phyloP scores from a whole-genome alignment of 768 basidiomycete species.

The Leccinum boreale region DNA sequence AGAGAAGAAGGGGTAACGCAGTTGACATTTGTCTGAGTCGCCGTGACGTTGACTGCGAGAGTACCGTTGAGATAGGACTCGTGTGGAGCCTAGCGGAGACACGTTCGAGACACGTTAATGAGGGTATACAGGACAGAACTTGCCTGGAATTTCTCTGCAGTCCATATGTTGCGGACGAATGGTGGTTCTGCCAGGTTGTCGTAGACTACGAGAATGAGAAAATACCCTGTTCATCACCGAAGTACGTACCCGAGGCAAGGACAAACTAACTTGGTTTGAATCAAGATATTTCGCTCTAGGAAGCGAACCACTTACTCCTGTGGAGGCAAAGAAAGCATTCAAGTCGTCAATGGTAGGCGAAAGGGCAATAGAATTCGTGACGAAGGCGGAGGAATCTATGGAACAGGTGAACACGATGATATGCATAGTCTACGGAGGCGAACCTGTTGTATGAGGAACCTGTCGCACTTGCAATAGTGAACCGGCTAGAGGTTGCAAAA shows the following conservation, averaged over 20 bases:
- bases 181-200: slow-evolving; percentile 52
- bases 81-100: slow-evolving; percentile 38
- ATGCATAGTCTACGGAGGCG: slow-evolving; percentile 8
- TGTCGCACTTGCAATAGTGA: slow-evolving; percentile 29
- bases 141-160: slow-evolving; percentile 52
- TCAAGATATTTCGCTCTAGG: not conserved
- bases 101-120: not conserved
- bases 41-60: slow-evolving; percentile 50
- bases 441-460: slow-evolving; percentile 16
- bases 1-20: slow-evolving; percentile 42
- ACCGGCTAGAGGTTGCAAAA: slow-evolving; percentile 58
- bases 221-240: not conserved
- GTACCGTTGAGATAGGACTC: slow-evolving; percentile 48
- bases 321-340: slow-evolving; percentile 56
- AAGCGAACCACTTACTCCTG: slow-evolving; percentile 41
- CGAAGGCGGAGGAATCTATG: slow-evolving; percentile 39
- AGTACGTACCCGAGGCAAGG: slow-evolving; percentile 25
- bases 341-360: slow-evolving; percentile 42
- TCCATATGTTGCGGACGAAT: slow-evolving; percentile 51
- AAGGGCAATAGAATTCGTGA: slow-evolving; percentile 43
- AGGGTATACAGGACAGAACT: not conserved
- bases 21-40: slow-evolving; percentile 40
- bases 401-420: not conserved
- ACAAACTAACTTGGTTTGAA: slow-evolving; percentile 32
- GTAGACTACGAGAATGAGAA: slow-evolving; percentile 22